Base-by-base conservation (phyloP, 352 stramenopile species). In the Stephanocyclus meneghinianus region DNA sequence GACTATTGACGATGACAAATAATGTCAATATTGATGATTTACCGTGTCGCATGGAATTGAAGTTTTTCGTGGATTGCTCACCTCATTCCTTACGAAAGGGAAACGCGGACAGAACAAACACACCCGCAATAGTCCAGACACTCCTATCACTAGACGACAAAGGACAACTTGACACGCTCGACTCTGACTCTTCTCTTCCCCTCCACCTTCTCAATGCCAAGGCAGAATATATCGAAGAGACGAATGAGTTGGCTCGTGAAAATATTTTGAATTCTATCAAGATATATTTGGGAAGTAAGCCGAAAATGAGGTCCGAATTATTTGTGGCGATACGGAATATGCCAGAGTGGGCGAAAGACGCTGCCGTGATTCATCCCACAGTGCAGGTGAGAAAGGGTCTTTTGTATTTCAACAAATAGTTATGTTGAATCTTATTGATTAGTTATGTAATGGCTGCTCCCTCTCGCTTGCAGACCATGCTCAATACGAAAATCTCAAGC, bases 401-500 rank as follows among this genome's bases (percentile, higher is more conserved):
- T 55, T 4, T 7, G 5, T 4, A 15, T 55, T 16, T n/a, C 2
- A 11, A 6, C 47, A 11, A 26, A 21, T 55, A 21, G 15, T 55
- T 2, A 11, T 21, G 13, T 21, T 4, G 4, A 21, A 7, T 16
- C 5, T 55, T n/a, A 26, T n/a, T 55, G 5, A 6, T 7, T 55
- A 55, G 13, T 4, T 26, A 0, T 55, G 5, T 4, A n/a, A 55
- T 55, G 2, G 13, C 47, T 55, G 5, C 13, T 55, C 35, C 35
- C 7, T 40, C 35, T 40, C 35, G 35, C 13, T 26, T 55, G 5
- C 13, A 60, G 21, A 69, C 32, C 15, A 68, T 77, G 57, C 35
- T 77, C 29, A 77, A 77, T 51, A 18, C 32, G 3, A 77, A 71
- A 63, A 77, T 77, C 44, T 44, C 51, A 16, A 60, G 51, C 47